Base-by-base conservation (phyloP, 2,329 filamentous ascomycete species). In the Cladophialophora exuberans region DNA sequence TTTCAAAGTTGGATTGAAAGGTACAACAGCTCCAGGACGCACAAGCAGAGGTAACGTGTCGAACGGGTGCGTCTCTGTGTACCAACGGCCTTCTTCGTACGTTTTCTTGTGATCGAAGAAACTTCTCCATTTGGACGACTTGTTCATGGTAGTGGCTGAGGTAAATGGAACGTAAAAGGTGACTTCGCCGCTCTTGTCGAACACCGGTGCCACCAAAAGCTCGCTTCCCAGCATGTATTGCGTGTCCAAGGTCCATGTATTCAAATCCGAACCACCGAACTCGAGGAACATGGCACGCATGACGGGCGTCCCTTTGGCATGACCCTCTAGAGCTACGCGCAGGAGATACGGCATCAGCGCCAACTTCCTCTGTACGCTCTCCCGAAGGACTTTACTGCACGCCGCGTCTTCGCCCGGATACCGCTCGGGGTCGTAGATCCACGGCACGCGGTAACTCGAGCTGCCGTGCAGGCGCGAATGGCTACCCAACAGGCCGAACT, bases 181-280 rank as follows among this genome's bases (percentile, higher is more conserved):
- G 0, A 85, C 85, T 30, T 79, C 78, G 0, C 83, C 84, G 1
- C 77, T 76, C 66, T 87, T 82, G 9, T 80, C 78, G 57, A 86
- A 87, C 1, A 88, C 74, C 1, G 85, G 85, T 1, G 84, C 83
- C 4, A 84, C 83, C 6, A 90, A 72, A 28, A 90, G 69, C 46
- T 77, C 79, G 13, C 79, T 77, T 2, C 87, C 87, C n/a, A 90
- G 74, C 82, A 90, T 87, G 70, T 88, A 90, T 67, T 89, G 84
- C 26, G 83, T 80, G 68, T 90, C 87, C 41, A 88, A 76, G 47
- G 76, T 78, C 81, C 86, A 89, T 0, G 81, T 75, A 3, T 83
- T 88, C n/a, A 80, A 79, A 63, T 90, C 87, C 9, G 3, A 17
- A 2, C 84, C 78, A 1, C 85, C 86, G 64, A 89, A 90, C 70